Percentiles rank a stretch among this genome's conserved stretches.
Evolutionary conservation across 257 asterid species (phyloP).

Genomic region (Apocynum venetum): DNA sequence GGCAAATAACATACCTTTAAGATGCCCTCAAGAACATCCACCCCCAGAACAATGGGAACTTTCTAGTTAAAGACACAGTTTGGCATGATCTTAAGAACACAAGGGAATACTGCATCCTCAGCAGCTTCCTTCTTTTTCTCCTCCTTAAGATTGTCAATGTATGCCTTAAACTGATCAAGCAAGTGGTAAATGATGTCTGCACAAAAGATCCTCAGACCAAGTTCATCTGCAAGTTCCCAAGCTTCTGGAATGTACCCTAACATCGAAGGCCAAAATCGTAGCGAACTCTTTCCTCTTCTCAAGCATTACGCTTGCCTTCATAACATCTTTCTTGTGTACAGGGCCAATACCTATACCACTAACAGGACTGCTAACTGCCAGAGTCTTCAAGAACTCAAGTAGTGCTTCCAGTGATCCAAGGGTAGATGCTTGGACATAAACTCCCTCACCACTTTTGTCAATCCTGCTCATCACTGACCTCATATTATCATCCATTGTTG

Average conservation of each 20-base stretch:
- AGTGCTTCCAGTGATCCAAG: conserved; percentile 96
- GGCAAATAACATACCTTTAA: conserved; percentile 29
- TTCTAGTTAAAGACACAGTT: conserved; percentile 80
- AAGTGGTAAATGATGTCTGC: conserved; percentile 92
- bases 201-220: conserved; percentile 73
- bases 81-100: conserved; percentile 87
- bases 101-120: conserved; percentile 94
- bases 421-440: conserved; percentile 96
- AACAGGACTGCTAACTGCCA: conserved; percentile 85
- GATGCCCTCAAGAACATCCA: conserved; percentile 78
- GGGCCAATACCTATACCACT: conserved; percentile 98
- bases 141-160: conserved; percentile 88
- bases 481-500: conserved; percentile 97
- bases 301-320: conserved; percentile 98
- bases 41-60: conserved; percentile 96
- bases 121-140: conserved; percentile 90
- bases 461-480: conserved; percentile 89
- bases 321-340: conserved; percentile 88
- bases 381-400: conserved; percentile 88
- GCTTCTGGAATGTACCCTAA: conserved; percentile 92
- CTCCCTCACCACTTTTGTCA: conserved; percentile 91
- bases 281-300: conserved; percentile 94
- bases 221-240: conserved; percentile 85
- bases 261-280: conserved; percentile 92
- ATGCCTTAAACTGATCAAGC: conserved; percentile 92